phyloP scores from a whole-genome alignment of 148 eudicot species.

The Mesembryanthemum crystallinum region DNA sequence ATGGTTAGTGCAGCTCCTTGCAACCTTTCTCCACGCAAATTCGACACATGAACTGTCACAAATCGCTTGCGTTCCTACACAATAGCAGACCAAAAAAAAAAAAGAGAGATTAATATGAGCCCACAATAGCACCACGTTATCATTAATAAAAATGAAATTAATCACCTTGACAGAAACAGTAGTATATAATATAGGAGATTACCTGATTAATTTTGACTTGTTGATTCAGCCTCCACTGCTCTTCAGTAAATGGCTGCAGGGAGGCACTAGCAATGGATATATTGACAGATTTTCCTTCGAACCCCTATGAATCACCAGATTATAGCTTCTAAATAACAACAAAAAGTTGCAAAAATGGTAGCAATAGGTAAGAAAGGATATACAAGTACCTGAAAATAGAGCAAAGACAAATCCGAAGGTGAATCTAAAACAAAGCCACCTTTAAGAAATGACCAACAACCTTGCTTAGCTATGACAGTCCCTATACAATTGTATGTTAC shows the following conservation, averaged over 20 bases:
- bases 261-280: conserved; percentile 62
- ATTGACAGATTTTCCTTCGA: conserved; percentile 35
- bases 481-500: conserved; percentile 52
- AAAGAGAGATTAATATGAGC: not conserved
- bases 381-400: conserved; percentile 56
- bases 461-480: conserved; percentile 55
- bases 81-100: not conserved
- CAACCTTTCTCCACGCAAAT: conserved; percentile 49
- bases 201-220: conserved; percentile 52
- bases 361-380: too few relatives aligned
- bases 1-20: conserved; percentile 55
- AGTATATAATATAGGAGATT: conserved; percentile 8
- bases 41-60: conserved; percentile 68
- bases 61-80: conserved; percentile 74
- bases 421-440: conserved; percentile 73
- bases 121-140: too few relatives aligned
- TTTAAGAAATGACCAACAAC: conserved; percentile 94
- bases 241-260: conserved; percentile 69
- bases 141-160: not conserved
- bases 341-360: not conserved
- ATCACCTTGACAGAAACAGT: too few relatives aligned
- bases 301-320: conserved; percentile 31
- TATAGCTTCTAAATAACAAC: not conserved
- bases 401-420: conserved; percentile 39
- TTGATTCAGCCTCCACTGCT: conserved; percentile 77